Percentiles rank a stretch among this genome's conserved stretches.
Conservation (phyloP, 2,329 filamentous ascomycete genomes). For the Hymenoscyphus occultus region DNA sequence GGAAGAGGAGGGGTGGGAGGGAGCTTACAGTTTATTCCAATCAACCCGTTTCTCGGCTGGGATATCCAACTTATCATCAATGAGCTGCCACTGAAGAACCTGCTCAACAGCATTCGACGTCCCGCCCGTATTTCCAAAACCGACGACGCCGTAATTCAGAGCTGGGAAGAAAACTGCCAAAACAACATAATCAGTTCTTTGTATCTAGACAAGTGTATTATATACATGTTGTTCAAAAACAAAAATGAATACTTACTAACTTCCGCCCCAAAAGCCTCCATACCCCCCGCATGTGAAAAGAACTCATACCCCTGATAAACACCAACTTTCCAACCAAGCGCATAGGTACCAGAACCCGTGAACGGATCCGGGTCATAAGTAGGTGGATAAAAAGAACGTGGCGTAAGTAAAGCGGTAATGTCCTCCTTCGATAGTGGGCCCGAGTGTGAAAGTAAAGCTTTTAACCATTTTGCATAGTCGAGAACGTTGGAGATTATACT, state of each 20-base stretch:
- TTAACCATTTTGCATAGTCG: slow-evolving; percentile 53
- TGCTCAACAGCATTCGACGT: slow-evolving; percentile 39
- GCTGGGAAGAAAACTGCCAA: slow-evolving; percentile 43
- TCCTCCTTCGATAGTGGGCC: slow-evolving; percentile 38
- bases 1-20: neutral
- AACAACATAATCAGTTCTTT: neutral
- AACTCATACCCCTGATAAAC: slow-evolving; percentile 45
- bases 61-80: slow-evolving; percentile 42
- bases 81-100: slow-evolving; percentile 40
- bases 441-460: slow-evolving; percentile 43
- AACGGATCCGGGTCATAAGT: slow-evolving; percentile 21
- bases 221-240: no score
- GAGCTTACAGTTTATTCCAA: slow-evolving; percentile 38
- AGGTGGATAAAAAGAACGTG: slow-evolving; percentile 33
- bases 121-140: slow-evolving; percentile 44
- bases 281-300: slow-evolving; percentile 43
- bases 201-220: neutral
- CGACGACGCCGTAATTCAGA: slow-evolving; percentile 42
- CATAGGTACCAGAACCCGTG: slow-evolving; percentile 39
- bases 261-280: slow-evolving; percentile 44
- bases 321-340: slow-evolving; percentile 41
- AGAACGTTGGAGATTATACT: slow-evolving; percentile 46
- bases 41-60: slow-evolving; percentile 38
- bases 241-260: slow-evolving; percentile 29
- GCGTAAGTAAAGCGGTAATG: slow-evolving; percentile 37